Conservation (phyloP, 208 protist species). For the Wallacemonas sp. region DNA sequence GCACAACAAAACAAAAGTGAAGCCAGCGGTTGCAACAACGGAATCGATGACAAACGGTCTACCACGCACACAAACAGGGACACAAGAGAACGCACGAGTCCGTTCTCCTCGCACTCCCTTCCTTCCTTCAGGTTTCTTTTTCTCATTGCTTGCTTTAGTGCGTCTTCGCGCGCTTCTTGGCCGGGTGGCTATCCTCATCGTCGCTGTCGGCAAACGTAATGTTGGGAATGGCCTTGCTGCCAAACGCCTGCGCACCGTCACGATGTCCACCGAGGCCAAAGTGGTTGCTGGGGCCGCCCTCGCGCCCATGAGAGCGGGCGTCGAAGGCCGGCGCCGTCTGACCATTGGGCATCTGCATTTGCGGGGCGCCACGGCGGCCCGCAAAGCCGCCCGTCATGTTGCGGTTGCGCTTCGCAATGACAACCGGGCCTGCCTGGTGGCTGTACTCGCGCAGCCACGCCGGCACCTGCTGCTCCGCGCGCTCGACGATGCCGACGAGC, state of each 20-base stretch:
- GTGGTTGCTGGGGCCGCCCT: conserved; percentile 19
- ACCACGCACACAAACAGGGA: not conserved
- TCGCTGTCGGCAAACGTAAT: conserved; percentile 72
- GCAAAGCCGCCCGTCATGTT: conserved; percentile 63
- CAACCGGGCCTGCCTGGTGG: conserved; percentile 38
- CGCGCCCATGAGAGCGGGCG: conserved; percentile 9
- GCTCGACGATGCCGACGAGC: conserved; percentile 67
- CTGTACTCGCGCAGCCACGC: conserved; percentile 78
- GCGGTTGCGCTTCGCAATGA: conserved; percentile 63
- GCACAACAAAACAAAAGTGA: too few relatives aligned
- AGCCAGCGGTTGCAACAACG: not conserved
- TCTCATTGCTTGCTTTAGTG: conserved; percentile 19
- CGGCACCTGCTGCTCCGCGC: conserved; percentile 73
- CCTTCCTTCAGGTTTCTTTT: not conserved
- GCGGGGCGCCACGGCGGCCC: conserved; percentile 35
- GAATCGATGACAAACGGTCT: not conserved
- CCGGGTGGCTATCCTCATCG: conserved; percentile 47
- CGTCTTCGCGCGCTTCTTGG: conserved; percentile 41
- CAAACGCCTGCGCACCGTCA: conserved; percentile 36
- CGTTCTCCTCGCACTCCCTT: too few relatives aligned
- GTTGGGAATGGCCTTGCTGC: conserved; percentile 43
- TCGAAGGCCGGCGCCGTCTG: conserved; percentile 28
- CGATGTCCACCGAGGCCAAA: conserved; percentile 50
- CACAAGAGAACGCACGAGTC: too few relatives aligned
- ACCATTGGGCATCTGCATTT: conserved; percentile 53